Conservation (phyloP, 1,284 basidiomycete genomes). For the Trichosporon coremiiforme region DNA sequence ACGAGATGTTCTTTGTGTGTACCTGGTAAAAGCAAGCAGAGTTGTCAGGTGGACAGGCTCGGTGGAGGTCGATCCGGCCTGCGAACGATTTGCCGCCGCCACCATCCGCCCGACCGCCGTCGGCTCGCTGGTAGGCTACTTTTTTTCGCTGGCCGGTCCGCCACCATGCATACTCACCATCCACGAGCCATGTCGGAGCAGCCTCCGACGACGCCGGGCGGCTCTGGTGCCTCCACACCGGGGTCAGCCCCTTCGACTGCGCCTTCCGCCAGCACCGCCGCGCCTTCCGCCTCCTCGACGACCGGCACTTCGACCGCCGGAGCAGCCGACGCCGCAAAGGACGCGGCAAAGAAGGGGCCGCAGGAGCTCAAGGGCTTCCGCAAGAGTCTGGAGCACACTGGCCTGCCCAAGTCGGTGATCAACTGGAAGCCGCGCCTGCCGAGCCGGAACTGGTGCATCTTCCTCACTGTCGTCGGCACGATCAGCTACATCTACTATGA, state of each 20-base stretch:
- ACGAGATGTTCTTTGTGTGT: too few relatives aligned
- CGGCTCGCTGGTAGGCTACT: constrained; percentile 7
- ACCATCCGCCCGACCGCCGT: not conserved
- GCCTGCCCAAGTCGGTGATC: constrained; percentile 58
- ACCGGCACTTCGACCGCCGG: not conserved
- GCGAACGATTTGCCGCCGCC: not conserved
- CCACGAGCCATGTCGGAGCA: constrained; percentile 20
- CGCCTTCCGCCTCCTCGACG: not conserved
- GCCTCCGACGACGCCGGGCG: constrained; percentile 11
- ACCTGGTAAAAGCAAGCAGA: too few relatives aligned
- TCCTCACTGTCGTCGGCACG: constrained; percentile 73
- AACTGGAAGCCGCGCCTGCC: constrained; percentile 65
- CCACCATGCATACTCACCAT: not conserved
- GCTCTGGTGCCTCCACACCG: not conserved
- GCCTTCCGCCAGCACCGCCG: not conserved
- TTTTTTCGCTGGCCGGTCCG: constrained; percentile 13
- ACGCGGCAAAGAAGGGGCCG: constrained; percentile 17
- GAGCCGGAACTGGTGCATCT: constrained; percentile 86
- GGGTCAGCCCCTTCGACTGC: not conserved
- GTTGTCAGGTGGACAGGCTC: not conserved
- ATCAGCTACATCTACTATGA: constrained; percentile 76
- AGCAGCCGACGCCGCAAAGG: not conserved
- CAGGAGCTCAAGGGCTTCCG: constrained; percentile 44
- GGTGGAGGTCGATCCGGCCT: not conserved
- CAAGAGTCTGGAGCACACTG: constrained; percentile 58